phyloP scores from a whole-genome alignment of 83 land plant genomes.

The Isoetes engelmannii region DNA sequence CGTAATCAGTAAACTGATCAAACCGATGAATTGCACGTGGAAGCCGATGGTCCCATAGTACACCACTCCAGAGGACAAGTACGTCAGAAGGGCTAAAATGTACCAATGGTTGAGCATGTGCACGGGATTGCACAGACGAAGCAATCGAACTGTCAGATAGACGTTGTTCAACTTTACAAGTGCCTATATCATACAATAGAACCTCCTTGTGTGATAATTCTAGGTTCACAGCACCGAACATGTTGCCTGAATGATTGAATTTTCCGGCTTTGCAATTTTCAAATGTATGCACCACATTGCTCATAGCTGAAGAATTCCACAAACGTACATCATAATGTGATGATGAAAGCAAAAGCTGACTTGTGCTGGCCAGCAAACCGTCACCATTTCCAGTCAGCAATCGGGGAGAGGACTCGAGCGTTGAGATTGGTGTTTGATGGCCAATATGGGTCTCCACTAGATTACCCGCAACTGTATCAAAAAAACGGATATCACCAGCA shows the following conservation, averaged over 20 bases:
- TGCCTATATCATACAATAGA: conserved; percentile 68
- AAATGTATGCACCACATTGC: conserved; percentile 55
- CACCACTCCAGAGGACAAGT: conserved; percentile 91
- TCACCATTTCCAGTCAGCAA: conserved; percentile 13
- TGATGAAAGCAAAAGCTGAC: conserved; percentile 79
- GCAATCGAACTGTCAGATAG: conserved; percentile 47
- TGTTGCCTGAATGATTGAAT: conserved; percentile 67
- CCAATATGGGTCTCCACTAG: conserved; percentile 52
- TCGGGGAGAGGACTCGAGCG: conserved; percentile 51
- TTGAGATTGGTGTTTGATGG: conserved; percentile 59
- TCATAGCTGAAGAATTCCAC: conserved; percentile 72
- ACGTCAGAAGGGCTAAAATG: conserved; percentile 86
- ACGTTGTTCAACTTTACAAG: conserved; percentile 48
- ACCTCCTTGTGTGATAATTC: conserved; percentile 60
- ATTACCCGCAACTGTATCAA: conserved; percentile 67
- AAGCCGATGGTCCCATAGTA: conserved; percentile 84
- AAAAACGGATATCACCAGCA: conserved; percentile 77
- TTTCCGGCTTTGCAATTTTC: conserved; percentile 77
- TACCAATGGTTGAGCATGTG: conserved; percentile 53
- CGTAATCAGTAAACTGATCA: conserved; percentile 95
- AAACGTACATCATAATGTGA: conserved; percentile 64
- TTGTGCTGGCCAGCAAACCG: conserved; percentile 23
- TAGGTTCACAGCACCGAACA: conserved; percentile 64
- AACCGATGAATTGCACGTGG: conserved; percentile 71
- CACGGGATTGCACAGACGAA: conserved; percentile 40